Base-by-base conservation (phyloP, 305 asterid species). In the Fraxinus sp. region DNA sequence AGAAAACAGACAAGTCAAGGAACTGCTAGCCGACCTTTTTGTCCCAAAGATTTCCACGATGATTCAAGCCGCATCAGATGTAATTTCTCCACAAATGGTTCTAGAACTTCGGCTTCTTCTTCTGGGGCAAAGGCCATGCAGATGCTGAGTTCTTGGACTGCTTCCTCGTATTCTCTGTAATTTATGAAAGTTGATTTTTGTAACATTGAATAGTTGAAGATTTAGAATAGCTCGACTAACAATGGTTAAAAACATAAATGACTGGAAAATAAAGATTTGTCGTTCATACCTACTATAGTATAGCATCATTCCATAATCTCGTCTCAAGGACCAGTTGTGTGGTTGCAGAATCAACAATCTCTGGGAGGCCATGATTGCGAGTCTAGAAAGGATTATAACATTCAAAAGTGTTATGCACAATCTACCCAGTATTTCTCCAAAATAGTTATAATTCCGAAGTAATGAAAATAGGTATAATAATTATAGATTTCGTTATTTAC, bases 71-170 rank as follows among this genome's bases (percentile, higher is more conserved):
- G 84, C 87, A 92, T 81, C 83, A 92, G 83, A 76, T 92, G 98
- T 84, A 95, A 32, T 82, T 93, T 95, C 88, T 95, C 98, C 24
- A 94, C 92, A 75, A 95, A 95, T 30, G 94, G 91, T 78, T 93
- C 94, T 24, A 92, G 83, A 32, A 89, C 87, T 78, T 88, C 84
- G 0, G 93, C 91, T 84, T 95, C 97, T 82, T 94, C 98, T 85
- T 94, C 98, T 1, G 99, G 99, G 18, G 98, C 99, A 84, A 95
- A 91, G 55, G 94, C 98, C 99, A 95, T 92, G 87, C 98, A 95
- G 82, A 95, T 92, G 93, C 99, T 95, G 9, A 95, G 99, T 89
- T 95, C 99, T 90, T 89, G 97, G 41, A 95, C 95, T 3, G 97
- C 99, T 44, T 90, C 94, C 84, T 89, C 94, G 73, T 91, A 95